Evolutionary conservation across 140 eudicot species (phyloP), one percentile per base, ranked within the genome.

Genomic region (Cichorium intybus): DNA sequence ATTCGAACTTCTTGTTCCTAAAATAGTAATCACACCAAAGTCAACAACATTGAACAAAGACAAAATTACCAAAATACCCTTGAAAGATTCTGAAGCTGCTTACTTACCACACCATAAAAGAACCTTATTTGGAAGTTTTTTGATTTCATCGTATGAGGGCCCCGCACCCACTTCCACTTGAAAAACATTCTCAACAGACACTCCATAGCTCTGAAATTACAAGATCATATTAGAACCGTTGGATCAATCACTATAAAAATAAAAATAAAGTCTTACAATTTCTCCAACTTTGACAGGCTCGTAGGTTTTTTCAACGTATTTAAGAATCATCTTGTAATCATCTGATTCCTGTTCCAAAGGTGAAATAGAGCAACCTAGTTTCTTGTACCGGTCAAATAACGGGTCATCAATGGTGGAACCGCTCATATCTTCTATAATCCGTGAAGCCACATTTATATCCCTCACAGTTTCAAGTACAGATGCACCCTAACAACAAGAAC

Each of bases 261-360:
- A 2, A 31, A 35, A 17, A 28, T 1, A 7, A 28, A 34, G n/a
- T 34, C 82, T 83, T 77, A 94, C 97, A 23, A 89, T 77, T 24
- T 89, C 97, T 12, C 95, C 97, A 10, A 94, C 91, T 84, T 76
- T 84, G 39, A 81, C 76, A 66, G 99, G 99, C 62, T 94, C 96
- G 22, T 94, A 94, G 4, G 99, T 94, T 41, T 71, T 86, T 39
- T 86, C 89, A 26, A 94, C 72, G 68, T 86, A 94, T 1, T 84
- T 84, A 18, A 84, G 47, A 3, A 89, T 81, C 97, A 94, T 86
- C 77, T 64, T 73, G 39, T 82, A 94, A 55, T 94, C 92, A 0
- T 86, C 95, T 0, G 94, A 66, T n/a, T 84, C 89, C 33, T 74
- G 71, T 17, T 82, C 97, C 59, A 94, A 6, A 0, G 89, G 85